Evolutionary conservation across 108 stramenopile species (phyloP).

Genomic region (Licmophora abbreviata): DNA sequence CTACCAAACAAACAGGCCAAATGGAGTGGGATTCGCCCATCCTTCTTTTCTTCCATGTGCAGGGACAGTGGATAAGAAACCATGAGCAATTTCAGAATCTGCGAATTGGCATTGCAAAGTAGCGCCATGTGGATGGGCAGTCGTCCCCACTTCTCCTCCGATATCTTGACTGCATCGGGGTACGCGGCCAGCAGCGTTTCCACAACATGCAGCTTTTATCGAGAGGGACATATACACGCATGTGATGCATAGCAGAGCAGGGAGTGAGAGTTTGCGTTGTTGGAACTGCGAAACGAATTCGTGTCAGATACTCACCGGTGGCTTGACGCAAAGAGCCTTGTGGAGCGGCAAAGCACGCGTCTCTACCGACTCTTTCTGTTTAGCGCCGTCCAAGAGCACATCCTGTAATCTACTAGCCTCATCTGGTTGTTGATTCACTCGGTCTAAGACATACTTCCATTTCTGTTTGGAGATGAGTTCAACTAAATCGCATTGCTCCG

Average conservation of each 20-base stretch:
- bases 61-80: not conserved
- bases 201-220: slow-evolving; percentile 4
- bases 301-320: not conserved
- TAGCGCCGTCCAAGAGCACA: not conserved
- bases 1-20: slow-evolving; percentile 7
- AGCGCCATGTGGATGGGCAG: slow-evolving; percentile 8
- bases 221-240: too few species aligned
- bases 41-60: not conserved
- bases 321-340: not conserved
- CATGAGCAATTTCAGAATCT: not conserved
- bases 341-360: slow-evolving; percentile 1
- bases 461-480: not conserved
- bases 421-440: slow-evolving; percentile 1
- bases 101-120: not conserved
- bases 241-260: too few species aligned
- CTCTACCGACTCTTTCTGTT: too few species aligned
- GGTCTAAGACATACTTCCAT: not conserved
- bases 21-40: slow-evolving; percentile 4
- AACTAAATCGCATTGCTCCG: not conserved
- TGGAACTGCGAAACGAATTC: too few species aligned
- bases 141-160: slow-evolving; percentile 6
- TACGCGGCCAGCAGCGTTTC: slow-evolving; percentile 5
- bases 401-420: not conserved
- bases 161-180: slow-evolving; percentile 1
- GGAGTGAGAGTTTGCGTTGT: too few species aligned